phyloP scores from a whole-genome alignment of 2,329 filamentous ascomycete species.

The Iodosphaeria phyllophila region DNA sequence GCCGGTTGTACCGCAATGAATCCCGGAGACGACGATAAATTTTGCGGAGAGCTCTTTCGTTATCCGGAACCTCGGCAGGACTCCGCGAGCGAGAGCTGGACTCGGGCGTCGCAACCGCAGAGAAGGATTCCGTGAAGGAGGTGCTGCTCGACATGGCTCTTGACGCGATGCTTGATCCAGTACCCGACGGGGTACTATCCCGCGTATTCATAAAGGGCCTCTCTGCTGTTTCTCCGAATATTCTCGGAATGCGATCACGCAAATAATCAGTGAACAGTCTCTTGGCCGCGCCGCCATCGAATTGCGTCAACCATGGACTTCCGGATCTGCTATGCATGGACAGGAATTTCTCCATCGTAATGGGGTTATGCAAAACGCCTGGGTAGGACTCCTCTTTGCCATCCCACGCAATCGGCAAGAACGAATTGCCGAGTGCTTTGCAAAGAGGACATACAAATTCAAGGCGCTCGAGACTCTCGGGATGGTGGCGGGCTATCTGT shows the following conservation, averaged over 20 bases:
- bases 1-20: constrained; percentile 35
- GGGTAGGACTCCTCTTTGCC: constrained; percentile 72
- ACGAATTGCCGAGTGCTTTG: constrained; percentile 89
- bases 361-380: constrained; percentile 42
- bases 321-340: too few relatives aligned
- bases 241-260: constrained; percentile 16
- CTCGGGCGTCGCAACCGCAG: constrained; percentile 17
- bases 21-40: constrained; percentile 43
- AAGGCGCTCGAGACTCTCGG: constrained; percentile 57
- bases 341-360: too few relatives aligned
- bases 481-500: constrained; percentile 88
- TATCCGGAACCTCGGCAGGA: constrained; percentile 16
- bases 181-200: constrained; percentile 16
- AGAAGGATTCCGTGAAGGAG: constrained; percentile 23
- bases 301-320: too few relatives aligned
- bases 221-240: constrained; percentile 19
- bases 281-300: constrained; percentile 16
- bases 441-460: constrained; percentile 95
- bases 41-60: constrained; percentile 32
- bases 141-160: constrained; percentile 18
- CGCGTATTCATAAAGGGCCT: constrained; percentile 21
- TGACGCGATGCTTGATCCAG: too few relatives aligned
- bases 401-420: constrained; percentile 91
- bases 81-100: constrained; percentile 15
- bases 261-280: constrained; percentile 20